Conservation (phyloP, 306 rosid species). For the Pachyrhizus erosus region DNA sequence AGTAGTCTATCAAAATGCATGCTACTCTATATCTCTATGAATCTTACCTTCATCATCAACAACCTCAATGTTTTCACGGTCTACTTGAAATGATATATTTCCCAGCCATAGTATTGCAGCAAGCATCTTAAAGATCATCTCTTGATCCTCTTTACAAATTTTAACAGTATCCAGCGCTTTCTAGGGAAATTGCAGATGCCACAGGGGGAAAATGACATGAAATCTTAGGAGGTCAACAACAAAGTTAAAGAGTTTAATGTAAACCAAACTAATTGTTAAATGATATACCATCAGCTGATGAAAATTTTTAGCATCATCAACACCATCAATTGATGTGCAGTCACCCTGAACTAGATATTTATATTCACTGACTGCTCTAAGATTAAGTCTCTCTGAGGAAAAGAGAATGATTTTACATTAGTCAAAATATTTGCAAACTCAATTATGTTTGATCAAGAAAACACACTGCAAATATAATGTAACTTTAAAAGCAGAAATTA, state of each 20-base stretch:
- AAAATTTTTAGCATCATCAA: conserved; percentile 75
- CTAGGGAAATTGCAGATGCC: conserved; percentile 53
- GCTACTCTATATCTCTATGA: conserved; percentile 6
- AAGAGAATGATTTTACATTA: conserved; percentile 37
- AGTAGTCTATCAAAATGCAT: conserved; percentile 14
- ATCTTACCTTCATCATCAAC: conserved; percentile 82
- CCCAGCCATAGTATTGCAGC: conserved; percentile 95
- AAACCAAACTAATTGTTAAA: conserved; percentile 36
- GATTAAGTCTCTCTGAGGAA: conserved; percentile 72
- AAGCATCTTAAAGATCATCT: conserved; percentile 66
- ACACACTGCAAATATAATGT: conserved; percentile 7
- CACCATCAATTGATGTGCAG: conserved; percentile 68
- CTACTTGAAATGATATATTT: conserved; percentile 81
- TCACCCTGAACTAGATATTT: conserved; percentile 85
- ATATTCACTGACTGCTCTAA: conserved; percentile 73
- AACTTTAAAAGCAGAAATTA: conserved; percentile 26
- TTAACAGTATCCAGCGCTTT: conserved; percentile 64
- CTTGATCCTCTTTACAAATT: conserved; percentile 79
- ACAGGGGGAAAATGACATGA: conserved; percentile 30
- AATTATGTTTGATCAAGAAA: conserved; percentile 38
- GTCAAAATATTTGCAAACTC: conserved; percentile 32
- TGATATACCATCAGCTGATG: conserved; percentile 66
- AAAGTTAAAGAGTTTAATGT: conserved; percentile 29
- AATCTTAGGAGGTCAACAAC: conserved; percentile 28
- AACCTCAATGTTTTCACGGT: conserved; percentile 75